These are phyloP conservation scores for Magnaporthiopsis incrustans DNA, from an alignment of 2,329 filamentous ascomycete genomes.

Conservation along the genomic window DNA sequence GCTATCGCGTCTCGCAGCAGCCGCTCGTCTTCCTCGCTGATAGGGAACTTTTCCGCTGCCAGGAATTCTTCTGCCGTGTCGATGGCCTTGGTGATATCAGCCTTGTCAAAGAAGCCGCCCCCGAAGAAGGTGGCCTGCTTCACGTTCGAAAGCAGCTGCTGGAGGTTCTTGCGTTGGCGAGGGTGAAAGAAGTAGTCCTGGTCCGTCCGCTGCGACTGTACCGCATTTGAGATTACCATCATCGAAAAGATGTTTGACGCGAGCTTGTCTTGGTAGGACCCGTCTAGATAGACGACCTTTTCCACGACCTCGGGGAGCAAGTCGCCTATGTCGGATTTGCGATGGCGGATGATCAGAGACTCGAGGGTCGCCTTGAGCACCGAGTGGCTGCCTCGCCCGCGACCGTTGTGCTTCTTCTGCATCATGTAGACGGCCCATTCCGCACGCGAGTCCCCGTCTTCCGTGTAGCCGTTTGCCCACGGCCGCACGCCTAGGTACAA, in stretches of 20 bases:
- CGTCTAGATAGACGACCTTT: constrained; percentile 64
- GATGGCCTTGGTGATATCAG: constrained; percentile 56
- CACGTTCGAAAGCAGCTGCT: constrained; percentile 67
- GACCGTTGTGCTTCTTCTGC: constrained; percentile 42
- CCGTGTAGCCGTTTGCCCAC: constrained; percentile 57
- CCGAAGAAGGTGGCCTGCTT: constrained; percentile 79
- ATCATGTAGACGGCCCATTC: constrained; percentile 70
- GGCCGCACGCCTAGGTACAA: constrained; percentile 71
- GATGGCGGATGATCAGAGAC: constrained; percentile 74
- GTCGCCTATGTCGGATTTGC: constrained; percentile 58
- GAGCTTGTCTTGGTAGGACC: constrained; percentile 76
- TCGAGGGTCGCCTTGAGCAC: constrained; percentile 65
- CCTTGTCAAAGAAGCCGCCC: constrained; percentile 63
- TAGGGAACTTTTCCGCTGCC: constrained; percentile 47
- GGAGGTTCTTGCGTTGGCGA: constrained; percentile 58
- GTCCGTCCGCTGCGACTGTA: constrained; percentile 79
- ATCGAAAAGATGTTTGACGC: constrained; percentile 80
- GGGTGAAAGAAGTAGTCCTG: constrained; percentile 84
- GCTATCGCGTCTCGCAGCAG: constrained; percentile 58
- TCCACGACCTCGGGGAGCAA: constrained; percentile 68
- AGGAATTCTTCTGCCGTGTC: constrained; percentile 63
- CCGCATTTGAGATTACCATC: constrained; percentile 75
- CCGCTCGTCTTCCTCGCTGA: constrained; percentile 51
- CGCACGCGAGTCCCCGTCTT: constrained; percentile 48
- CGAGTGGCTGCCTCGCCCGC: constrained; percentile 47